Evolutionary conservation across 495 filamentous ascomycete species (phyloP).

Genomic region (Chaetomium cochliodes): DNA sequence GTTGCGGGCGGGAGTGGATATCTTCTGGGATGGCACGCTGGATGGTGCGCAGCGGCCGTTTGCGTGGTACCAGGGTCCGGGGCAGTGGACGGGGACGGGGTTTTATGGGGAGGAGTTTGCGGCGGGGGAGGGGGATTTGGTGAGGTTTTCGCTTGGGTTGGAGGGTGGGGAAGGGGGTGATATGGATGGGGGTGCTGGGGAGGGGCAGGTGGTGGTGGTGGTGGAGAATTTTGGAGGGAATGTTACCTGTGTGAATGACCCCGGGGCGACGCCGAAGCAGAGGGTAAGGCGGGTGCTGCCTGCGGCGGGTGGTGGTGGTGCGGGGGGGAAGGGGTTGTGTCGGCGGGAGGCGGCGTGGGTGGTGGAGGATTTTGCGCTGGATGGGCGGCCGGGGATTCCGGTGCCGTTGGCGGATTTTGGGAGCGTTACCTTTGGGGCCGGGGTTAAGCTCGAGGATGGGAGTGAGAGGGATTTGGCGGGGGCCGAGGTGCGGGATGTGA

Average conservation of each 20-base stretch:
- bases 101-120: conserved; percentile 22
- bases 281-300: background rate
- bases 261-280: background rate
- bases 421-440: conserved; percentile 24
- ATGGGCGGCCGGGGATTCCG: conserved; percentile 24
- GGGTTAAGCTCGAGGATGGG: conserved; percentile 11
- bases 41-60: conserved; percentile 23
- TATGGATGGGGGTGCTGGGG: conserved; percentile 13
- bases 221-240: conserved; percentile 31
- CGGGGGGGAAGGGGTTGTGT: conserved; percentile 17
- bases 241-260: background rate
- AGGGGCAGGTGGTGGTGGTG: conserved; percentile 8
- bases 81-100: conserved; percentile 5
- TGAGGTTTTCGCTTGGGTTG: conserved; percentile 11
- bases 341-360: conserved; percentile 28
- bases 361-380: conserved; percentile 33
- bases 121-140: conserved; percentile 23
- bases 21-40: conserved; percentile 29
- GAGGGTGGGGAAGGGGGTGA: too few species aligned
- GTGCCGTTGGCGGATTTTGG: conserved; percentile 33
- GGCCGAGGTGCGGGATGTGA: conserved; percentile 27
- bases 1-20: conserved; percentile 33
- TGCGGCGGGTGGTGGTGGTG: too few species aligned
- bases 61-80: conserved; percentile 28
- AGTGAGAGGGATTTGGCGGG: conserved; percentile 13